Conservation (phyloP, 805 yeast species). For the Candida insectorum region DNA sequence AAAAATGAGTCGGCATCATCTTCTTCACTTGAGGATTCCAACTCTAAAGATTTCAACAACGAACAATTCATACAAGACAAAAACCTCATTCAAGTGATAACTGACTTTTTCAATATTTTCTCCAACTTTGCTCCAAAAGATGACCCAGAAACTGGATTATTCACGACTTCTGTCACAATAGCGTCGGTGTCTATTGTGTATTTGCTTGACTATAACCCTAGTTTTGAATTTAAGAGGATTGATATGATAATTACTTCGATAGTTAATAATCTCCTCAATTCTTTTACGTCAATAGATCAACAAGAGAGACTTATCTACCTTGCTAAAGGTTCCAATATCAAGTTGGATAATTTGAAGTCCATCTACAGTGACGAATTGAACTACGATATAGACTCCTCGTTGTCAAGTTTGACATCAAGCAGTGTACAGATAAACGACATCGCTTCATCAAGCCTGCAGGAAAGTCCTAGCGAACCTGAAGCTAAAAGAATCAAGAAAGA, state of each 20-base stretch:
- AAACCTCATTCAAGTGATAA: slow-evolving; percentile 13
- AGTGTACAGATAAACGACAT: no score
- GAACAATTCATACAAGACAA: slow-evolving; percentile 12
- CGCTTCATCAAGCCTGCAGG: not conserved
- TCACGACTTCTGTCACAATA: slow-evolving; percentile 35
- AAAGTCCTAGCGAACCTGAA: not conserved
- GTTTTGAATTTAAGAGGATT: slow-evolving; percentile 18
- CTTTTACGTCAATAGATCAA: slow-evolving; percentile 17
- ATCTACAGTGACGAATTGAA: slow-evolving; percentile 3
- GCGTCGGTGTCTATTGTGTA: slow-evolving; percentile 33
- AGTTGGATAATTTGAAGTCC: slow-evolving; percentile 4
- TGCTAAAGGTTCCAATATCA: slow-evolving; percentile 17
- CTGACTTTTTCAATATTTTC: slow-evolving; percentile 35
- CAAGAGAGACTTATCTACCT: slow-evolving; percentile 21
- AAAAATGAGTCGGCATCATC: slow-evolving; percentile 20
- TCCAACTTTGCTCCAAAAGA: slow-evolving; percentile 30
- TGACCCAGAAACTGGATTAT: slow-evolving; percentile 28
- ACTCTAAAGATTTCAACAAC: slow-evolving; percentile 9
- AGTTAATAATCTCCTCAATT: slow-evolving; percentile 21
- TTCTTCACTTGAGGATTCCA: slow-evolving; percentile 1
- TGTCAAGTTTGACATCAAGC: not conserved
- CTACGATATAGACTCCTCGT: slow-evolving; percentile 1
- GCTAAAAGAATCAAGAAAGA: slow-evolving; percentile 7
- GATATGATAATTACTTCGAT: slow-evolving; percentile 22
- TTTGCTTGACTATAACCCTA: slow-evolving; percentile 11